Evolutionary conservation across 805 yeast species (phyloP).

Genomic region (Tetrapisispora phaffii): DNA sequence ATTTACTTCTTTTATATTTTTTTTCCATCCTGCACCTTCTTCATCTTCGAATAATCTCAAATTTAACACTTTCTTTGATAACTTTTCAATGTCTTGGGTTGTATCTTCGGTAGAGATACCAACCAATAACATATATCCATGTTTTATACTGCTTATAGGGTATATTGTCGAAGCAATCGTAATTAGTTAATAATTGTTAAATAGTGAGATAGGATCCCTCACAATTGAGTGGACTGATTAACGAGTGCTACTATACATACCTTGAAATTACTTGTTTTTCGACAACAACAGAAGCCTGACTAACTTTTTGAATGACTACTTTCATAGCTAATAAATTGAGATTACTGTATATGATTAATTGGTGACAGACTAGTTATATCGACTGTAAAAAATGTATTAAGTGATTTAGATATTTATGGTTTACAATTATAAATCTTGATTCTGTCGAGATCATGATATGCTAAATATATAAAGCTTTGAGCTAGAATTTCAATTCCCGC

Average conservation of each 20-base stretch:
- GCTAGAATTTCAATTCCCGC: too few relatives aligned
- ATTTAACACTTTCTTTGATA: constrained; percentile 56
- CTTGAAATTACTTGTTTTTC: constrained; percentile 58
- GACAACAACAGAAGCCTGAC: constrained; percentile 81
- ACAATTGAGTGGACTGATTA: too few relatives aligned
- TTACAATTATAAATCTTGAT: too few relatives aligned
- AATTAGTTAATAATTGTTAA: neutral
- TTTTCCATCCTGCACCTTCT: constrained; percentile 67
- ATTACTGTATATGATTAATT: neutral
- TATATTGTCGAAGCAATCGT: neutral
- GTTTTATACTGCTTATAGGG: constrained; percentile 36
- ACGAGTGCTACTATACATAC: too few relatives aligned
- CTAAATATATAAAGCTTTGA: too few relatives aligned
- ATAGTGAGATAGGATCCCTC: too few relatives aligned
- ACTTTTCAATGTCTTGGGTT: constrained; percentile 54
- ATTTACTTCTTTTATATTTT: constrained; percentile 48
- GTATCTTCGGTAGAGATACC: constrained; percentile 80
- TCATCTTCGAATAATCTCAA: constrained; percentile 71
- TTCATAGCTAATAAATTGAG: constrained; percentile 42
- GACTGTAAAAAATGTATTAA: too few relatives aligned
- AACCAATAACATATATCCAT: constrained; percentile 71
- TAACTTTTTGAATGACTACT: constrained; percentile 84
- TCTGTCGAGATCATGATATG: too few relatives aligned
- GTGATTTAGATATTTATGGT: too few relatives aligned
- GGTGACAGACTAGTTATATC: too few relatives aligned